Evolutionary conservation across 2,329 filamentous ascomycete species (phyloP), one percentile per base, ranked within the genome.

Genomic region (Neofusicoccum sp.): DNA sequence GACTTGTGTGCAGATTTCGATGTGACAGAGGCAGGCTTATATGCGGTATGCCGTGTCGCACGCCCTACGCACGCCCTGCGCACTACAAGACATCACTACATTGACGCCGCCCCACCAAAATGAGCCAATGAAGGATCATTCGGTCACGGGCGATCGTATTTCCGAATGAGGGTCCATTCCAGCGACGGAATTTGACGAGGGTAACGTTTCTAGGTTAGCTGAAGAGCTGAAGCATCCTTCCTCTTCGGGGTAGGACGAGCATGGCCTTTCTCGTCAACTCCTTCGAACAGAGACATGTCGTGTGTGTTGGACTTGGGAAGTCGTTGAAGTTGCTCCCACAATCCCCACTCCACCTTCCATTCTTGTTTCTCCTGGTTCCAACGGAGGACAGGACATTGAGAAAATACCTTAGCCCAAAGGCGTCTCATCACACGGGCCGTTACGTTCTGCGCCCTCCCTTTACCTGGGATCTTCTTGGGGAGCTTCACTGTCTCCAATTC

Each of bases 351-450:
- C 8, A 77, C 67, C 1, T 50, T 64, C 77, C 77, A 79, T 6
- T 64, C 58, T 39, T 68, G 63, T 8, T 56, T 68, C 37, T 64
- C 44, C 8, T 50, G 49, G 64, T 77, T 67, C 67, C 68, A 76
- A 3, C 66, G 67, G 70, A 79, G 74, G 3, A 70, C 43, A 1
- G 77, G 74, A 66, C 77, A 79, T 61, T 78, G 73, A 2, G 64
- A 65, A 58, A 82, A 77, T 6, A 83, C 69, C 29, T 70, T 71
- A 4, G 70, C 67, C 73, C 81, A 84, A 14, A 83, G 65, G 36
- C 80, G 73, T 59, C 72, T 72, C 81, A 84, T 83, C 62, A 75
- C 78, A 8, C 78, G 75, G 9, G 71, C 65, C 1, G 75, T 81
- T 37, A 83, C 71, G n/a, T 56, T 65, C 60, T 78, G 77, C 1